phyloP scores from a whole-genome alignment of 1,284 basidiomycete genomes.

The Cryptococcus amylolentus region DNA sequence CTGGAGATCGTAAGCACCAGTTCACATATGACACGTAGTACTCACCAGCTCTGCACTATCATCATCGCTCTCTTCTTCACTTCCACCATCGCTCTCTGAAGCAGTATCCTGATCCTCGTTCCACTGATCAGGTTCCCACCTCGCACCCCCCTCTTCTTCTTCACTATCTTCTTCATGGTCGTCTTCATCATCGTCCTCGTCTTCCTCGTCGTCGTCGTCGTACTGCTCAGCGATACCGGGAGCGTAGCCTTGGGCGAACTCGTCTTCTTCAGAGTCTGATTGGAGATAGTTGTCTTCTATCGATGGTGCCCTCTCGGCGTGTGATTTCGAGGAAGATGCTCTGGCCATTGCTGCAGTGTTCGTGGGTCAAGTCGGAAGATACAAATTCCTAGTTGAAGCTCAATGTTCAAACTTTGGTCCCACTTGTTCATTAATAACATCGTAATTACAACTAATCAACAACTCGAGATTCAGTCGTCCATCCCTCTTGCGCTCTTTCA shows the following conservation, averaged over 20 bases:
- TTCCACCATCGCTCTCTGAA: conserved; percentile 13
- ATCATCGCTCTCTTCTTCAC: conserved; percentile 22
- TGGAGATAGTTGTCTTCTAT: conserved; percentile 36
- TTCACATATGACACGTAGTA: neutral
- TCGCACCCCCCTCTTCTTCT: conserved; percentile 35
- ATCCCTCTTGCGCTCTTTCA: conserved; percentile 1
- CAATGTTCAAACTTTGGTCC: too few relatives aligned
- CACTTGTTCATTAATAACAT: neutral
- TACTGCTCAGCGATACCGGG: conserved; percentile 6
- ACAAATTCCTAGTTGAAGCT: too few relatives aligned
- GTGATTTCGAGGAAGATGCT: conserved; percentile 4
- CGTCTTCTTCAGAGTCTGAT: conserved; percentile 45
- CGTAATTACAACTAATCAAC: neutral
- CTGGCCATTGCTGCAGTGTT: conserved; percentile 2
- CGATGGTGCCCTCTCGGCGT: neutral
- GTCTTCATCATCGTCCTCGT: conserved; percentile 47
- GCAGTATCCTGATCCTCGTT: conserved; percentile 23
- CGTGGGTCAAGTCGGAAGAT: neutral
- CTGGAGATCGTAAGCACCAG: neutral
- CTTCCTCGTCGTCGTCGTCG: conserved; percentile 16
- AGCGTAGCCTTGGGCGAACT: conserved; percentile 43
- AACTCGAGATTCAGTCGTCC: neutral
- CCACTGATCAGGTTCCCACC: conserved; percentile 47
- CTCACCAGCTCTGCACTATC: conserved; percentile 23
- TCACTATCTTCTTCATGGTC: conserved; percentile 51